A percentile compares a stretch with the other conserved stretches of the same genome.
phyloP scores from a whole-genome alignment of 2,329 filamentous ascomycete genomes.

The Domatiomyces catenatus region DNA sequence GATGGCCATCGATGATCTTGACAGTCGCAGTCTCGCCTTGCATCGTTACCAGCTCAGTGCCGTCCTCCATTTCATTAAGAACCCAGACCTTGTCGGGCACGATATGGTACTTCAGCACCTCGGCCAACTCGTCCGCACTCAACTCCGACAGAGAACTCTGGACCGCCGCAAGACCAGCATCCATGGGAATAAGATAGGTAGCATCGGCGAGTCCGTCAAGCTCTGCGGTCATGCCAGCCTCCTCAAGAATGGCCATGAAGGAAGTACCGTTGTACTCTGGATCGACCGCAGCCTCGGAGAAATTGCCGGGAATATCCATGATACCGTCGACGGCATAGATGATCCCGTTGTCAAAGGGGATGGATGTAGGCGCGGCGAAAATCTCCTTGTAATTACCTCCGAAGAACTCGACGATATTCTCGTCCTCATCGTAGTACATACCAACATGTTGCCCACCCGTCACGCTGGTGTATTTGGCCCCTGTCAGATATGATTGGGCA shows the following conservation, averaged over 20 bases:
- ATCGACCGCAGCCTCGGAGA: conserved; percentile 2
- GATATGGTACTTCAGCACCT: conserved; percentile 8
- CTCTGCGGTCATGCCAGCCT: conserved; percentile 5
- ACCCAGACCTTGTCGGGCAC: conserved; percentile 2
- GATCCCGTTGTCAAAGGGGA: conserved; percentile 4
- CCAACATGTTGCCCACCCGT: conserved; percentile 5
- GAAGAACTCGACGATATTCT: conserved; percentile 1
- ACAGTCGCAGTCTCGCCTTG: conserved; percentile 5
- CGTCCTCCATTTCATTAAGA: not conserved
- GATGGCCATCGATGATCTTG: conserved; percentile 1
- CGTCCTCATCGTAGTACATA: conserved; percentile 6
- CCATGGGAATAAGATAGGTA: conserved; percentile 4
- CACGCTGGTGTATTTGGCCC: conserved; percentile 6
- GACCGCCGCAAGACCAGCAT: conserved; percentile 4
- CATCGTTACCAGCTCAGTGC: conserved; percentile 6
- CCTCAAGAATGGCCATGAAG: conserved; percentile 4
- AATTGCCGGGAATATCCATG: conserved; percentile 1
- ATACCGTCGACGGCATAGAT: conserved; percentile 6
- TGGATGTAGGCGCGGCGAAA: not conserved
- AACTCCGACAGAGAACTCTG: conserved; percentile 4
- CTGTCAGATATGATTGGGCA: conserved; percentile 2
- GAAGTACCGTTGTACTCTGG: conserved; percentile 7
- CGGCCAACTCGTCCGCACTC: conserved; percentile 3
- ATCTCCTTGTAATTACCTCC: conserved; percentile 1
- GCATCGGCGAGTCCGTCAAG: conserved; percentile 5